Evolutionary conservation across 176 grass and related monocot species (phyloP), one percentile per base, ranked within the genome.

Genomic region (Oryza glumipatula): DNA sequence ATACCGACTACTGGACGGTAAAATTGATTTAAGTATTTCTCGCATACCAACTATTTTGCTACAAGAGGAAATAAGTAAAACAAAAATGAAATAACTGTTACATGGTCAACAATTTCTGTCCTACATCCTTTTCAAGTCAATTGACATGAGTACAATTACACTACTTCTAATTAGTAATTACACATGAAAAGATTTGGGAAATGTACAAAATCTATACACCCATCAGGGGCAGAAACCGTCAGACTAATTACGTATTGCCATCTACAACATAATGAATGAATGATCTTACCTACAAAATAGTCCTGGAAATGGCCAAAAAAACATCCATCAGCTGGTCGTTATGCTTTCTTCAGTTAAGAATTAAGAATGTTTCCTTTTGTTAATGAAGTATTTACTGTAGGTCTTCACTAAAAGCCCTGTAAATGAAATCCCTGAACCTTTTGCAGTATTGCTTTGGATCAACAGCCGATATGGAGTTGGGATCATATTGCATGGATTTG

Each of bases 401-500:
- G 52, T 97, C 89, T 72, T 83, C 80, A n/a, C 82, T 72, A 69
- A 92, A 97, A 41, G 81, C 89, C 74, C 70, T 83, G 80, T 86
- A 97, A 58, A 97, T 90, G 70, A 97, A 97, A 76, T 97, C 94
- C 4, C 91, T 90, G 60, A 97, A 97, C 5, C 94, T 67, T 76
- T 97, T 97, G n/a, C 91, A 91, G 63, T 97, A 97, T 30, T 93
- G 78, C 28, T 75, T 83, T 4, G 81, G 71, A 60, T 83, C 81
- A 63, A 83, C 81, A 64, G 81, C 81, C 1, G 95, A 97, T 87
- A 97, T 97, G 35, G 94, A 97, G 33, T 83, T 83, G 43, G 81
- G 71, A 74, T 75, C 94, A 39, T 94, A 91, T 52, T 92, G 91
- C 84, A 92, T 89, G 23, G 94, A 97, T 73, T 97, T 97, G 73